Evolutionary conservation across 2,329 filamentous ascomycete species (phyloP).

Genomic region (Cercospora citrullina): DNA sequence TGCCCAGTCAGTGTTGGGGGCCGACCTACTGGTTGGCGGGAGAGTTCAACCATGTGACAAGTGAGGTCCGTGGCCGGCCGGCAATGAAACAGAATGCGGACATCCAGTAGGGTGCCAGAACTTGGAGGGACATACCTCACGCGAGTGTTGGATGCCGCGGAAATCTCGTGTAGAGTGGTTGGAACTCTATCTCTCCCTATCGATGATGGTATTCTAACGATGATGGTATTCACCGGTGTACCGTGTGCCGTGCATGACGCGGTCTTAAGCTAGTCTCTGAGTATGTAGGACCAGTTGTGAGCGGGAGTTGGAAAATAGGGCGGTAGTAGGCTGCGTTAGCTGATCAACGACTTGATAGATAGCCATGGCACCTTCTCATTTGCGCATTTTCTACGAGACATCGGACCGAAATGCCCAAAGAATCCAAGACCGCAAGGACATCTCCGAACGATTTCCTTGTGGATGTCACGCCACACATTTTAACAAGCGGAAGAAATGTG

Average conservation of each 20-base stretch:
- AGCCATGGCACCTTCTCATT: neutral
- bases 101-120: constrained; percentile 4
- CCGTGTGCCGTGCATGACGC: neutral
- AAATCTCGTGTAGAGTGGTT: neutral
- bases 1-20: neutral
- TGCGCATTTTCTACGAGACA: neutral
- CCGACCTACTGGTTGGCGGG: neutral
- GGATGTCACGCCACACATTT: neutral
- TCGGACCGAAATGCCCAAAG: neutral
- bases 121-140: neutral
- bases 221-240: neutral
- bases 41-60: neutral
- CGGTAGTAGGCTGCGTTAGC: neutral
- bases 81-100: constrained; percentile 8
- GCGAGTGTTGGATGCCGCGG: neutral
- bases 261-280: neutral
- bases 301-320: neutral
- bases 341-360: neutral
- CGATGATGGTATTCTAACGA: too few relatives aligned
- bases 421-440: neutral
- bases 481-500: too few relatives aligned
- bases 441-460: neutral
- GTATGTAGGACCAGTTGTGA: neutral
- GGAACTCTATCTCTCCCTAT: neutral
- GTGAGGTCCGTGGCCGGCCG: neutral